phyloP scores from a whole-genome alignment of 352 stramenopile species.

The Stramenopiles sp. region DNA sequence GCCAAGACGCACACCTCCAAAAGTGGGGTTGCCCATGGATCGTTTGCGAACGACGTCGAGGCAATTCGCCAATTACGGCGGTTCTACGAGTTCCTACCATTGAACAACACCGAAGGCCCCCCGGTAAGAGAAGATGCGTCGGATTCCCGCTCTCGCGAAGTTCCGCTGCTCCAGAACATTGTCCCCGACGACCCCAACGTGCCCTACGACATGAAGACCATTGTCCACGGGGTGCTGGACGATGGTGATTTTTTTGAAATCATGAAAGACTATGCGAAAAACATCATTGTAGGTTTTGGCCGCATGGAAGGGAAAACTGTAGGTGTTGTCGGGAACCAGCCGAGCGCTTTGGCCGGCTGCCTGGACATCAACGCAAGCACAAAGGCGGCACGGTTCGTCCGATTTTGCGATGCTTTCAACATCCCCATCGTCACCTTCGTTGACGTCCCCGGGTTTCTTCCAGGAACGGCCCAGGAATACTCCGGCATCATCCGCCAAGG shows the following conservation, averaged over 20 bases:
- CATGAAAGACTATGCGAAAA: constrained; percentile 85
- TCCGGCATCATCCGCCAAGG: constrained; percentile 87
- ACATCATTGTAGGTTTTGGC: constrained; percentile 89
- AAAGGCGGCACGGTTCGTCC: constrained; percentile 90
- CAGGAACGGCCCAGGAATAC: constrained; percentile 73
- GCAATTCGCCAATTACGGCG: constrained; percentile 71
- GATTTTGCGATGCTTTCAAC: constrained; percentile 94
- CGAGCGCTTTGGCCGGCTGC: constrained; percentile 81
- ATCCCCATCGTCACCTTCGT: constrained; percentile 94
- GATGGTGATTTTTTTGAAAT: constrained; percentile 89
- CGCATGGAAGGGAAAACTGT: constrained; percentile 86
- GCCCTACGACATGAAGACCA: constrained; percentile 93
- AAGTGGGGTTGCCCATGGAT: constrained; percentile 75
- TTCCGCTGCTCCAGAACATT: constrained; percentile 68
- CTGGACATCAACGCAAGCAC: constrained; percentile 89
- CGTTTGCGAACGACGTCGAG: constrained; percentile 89
- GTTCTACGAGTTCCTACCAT: constrained; percentile 84
- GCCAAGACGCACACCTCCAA: constrained; percentile 56
- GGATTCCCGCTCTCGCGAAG: constrained; percentile 56
- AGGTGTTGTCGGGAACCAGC: constrained; percentile 92
- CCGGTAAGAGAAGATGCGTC: constrained; percentile 49
- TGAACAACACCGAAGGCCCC: constrained; percentile 51
- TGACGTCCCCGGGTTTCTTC: constrained; percentile 93
- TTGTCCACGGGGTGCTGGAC: constrained; percentile 65
- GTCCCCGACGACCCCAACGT: constrained; percentile 88